phyloP scores from a whole-genome alignment of 345 rosid species.

The Salix koriyanagi region DNA sequence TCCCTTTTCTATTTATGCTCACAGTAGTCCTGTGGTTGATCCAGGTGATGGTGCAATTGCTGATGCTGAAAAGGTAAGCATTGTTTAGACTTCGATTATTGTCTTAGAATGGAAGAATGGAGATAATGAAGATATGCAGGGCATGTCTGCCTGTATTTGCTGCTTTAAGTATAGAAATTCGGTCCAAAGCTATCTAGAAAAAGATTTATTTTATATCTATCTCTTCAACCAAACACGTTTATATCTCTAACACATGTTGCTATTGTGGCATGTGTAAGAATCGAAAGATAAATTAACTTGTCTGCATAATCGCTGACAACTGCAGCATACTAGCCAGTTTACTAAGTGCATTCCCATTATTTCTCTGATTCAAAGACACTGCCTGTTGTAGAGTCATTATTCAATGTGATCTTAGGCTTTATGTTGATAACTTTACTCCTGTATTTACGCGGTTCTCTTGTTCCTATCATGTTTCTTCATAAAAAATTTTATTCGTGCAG shows the following conservation, averaged over 20 bases:
- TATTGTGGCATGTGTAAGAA: no score
- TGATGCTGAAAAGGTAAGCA: slow-evolving; percentile 38
- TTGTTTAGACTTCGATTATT: no score
- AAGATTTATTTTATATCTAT: no score
- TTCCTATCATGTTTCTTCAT: neutral
- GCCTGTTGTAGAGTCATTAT: neutral
- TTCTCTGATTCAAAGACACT: neutral
- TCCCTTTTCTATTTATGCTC: slow-evolving; percentile 43
- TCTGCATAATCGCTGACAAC: neutral
- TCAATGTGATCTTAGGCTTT: neutral
- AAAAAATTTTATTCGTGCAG: slow-evolving; percentile 18
- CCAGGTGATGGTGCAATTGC: neutral
- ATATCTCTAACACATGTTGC: no score
- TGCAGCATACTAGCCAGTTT: neutral
- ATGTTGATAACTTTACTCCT: no score
- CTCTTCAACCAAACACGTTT: no score
- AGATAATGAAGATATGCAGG: no score
- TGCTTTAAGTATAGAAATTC: no score
- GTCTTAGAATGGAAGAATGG: no score
- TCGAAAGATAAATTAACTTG: no score
- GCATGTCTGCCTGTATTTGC: neutral
- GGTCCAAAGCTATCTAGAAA: no score
- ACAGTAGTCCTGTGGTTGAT: slow-evolving; percentile 27
- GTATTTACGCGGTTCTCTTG: neutral
- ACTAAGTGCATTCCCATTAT: no score